phyloP scores from a whole-genome alignment of 169 alveolate genomes.

The Plasmodium relictum region DNA sequence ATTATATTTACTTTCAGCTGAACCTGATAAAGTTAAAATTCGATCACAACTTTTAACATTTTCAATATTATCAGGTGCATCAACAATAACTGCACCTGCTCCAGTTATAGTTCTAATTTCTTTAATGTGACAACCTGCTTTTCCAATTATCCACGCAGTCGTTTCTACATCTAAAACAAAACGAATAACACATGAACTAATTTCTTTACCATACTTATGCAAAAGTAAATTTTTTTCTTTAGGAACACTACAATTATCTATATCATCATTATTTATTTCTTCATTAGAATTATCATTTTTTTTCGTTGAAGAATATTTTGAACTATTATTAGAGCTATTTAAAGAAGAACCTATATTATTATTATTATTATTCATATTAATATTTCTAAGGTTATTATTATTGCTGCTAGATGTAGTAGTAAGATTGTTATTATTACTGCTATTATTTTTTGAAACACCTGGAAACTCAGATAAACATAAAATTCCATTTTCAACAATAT shows the following conservation, averaged over 20 bases:
- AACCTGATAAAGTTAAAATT: slow-evolving; percentile 60
- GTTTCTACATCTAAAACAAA: slow-evolving; percentile 73
- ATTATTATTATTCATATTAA: not conserved
- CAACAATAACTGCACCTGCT: slow-evolving; percentile 75
- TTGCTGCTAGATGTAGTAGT: not conserved
- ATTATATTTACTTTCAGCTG: slow-evolving; percentile 73
- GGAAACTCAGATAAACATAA: slow-evolving; percentile 57
- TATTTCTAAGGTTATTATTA: not conserved
- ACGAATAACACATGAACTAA: slow-evolving; percentile 62
- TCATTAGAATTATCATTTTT: slow-evolving; percentile 38
- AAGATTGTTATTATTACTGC: not conserved
- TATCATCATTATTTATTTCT: slow-evolving; percentile 23
- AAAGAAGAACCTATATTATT: not conserved
- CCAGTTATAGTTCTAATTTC: slow-evolving; percentile 70
- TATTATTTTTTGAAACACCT: slow-evolving; percentile 51
- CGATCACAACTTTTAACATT: slow-evolving; percentile 77
- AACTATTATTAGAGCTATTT: not conserved
- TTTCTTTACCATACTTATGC: slow-evolving; percentile 60
- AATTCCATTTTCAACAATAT: slow-evolving; percentile 64
- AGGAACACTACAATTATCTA: slow-evolving; percentile 47
- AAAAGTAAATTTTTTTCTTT: slow-evolving; percentile 40
- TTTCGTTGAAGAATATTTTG: slow-evolving; percentile 34
- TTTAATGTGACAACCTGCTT: slow-evolving; percentile 66
- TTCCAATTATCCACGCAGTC: slow-evolving; percentile 74
- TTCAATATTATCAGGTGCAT: slow-evolving; percentile 71